Evolutionary conservation across 2,329 filamentous ascomycete species (phyloP), one percentile per base, ranked within the genome.

Genomic region (Cercospora sesami): DNA sequence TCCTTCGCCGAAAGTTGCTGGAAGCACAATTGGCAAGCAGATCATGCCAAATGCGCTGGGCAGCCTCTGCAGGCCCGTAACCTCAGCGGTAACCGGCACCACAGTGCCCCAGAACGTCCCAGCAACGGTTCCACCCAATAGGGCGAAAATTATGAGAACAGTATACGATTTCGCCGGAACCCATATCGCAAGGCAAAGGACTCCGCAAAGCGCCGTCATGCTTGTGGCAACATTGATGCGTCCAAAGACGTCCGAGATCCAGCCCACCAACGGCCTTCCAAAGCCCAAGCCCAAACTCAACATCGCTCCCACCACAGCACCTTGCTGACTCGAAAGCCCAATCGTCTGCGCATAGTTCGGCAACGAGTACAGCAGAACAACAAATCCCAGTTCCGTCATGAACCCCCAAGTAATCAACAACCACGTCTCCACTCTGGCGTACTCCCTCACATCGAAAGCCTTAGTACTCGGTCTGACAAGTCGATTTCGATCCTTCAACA

Each of bases 401-500:
- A 61, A 66, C n/a, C 72, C 74, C 72, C 72, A 75, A 26, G 48
- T 26, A 18, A 73, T 68, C 12, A 75, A 60, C 26, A 75, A 62
- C 65, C 63, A 66, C 18, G 72, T 70, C 23, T 72, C 69, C 21
- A 73, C 33, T 18, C 67, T 65, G 6, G 26, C 60, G 33, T 71
- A 71, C 60, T 72, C 68, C 4, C 71, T 57, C 7, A 71, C 14
- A 61, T 74, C 68, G 31, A 74, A 72, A 21, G 64, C 63, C 26
- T 64, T 64, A 26, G 64, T 65, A 18, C 63, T 67, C 8, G 73
- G 69, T 36, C 63, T 59, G 7, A 73, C 66, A 5, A 69, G 18
- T n/a, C 68, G 69, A 60, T 72, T 75, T 1, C 73, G 85, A 74
- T 93, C 91, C 45, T 83, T 85, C 66, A 93, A 80, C 2, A 93